Percentiles rank a stretch among this genome's conserved stretches.
These are phyloP conservation scores for Alternaria incomplexa DNA, from an alignment of 2,329 filamentous ascomycete species.

Conservation along the genomic window DNA sequence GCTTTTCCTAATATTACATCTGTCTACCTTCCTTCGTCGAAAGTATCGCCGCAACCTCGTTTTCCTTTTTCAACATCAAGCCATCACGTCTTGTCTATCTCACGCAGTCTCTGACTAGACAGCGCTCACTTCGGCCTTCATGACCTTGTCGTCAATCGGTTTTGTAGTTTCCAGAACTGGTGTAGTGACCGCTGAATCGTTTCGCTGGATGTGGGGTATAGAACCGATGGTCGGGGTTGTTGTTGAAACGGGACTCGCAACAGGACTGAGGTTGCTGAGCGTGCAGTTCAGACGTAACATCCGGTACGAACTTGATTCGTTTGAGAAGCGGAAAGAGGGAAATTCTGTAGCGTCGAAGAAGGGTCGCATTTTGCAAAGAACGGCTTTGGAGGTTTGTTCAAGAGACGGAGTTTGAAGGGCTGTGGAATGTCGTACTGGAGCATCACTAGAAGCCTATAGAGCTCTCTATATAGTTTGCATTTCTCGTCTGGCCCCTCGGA, in stretches of 20 bases:
- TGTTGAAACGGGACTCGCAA: not conserved
- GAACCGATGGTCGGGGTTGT: not conserved
- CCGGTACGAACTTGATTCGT: not conserved
- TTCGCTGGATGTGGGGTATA: not conserved
- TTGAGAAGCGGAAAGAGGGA: conserved; percentile 3
- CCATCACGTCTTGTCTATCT: not conserved
- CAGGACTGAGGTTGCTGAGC: not conserved
- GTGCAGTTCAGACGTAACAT: not conserved
- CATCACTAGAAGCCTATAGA: not conserved
- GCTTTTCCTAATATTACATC: not conserved
- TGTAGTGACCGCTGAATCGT: not conserved
- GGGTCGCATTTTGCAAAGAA: not conserved
- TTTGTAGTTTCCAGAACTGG: not conserved
- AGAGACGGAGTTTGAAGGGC: not conserved
- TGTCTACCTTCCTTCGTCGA: not conserved
- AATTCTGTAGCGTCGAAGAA: conserved; percentile 16
- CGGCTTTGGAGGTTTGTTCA: not conserved
- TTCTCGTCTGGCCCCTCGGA: not conserved
- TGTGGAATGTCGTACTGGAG: not conserved
- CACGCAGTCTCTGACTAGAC: not conserved
- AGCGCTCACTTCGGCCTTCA: not conserved
- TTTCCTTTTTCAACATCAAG: not conserved
- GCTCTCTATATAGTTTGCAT: not conserved
- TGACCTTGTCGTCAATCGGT: not conserved
- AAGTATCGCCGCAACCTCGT: not conserved